Conservation (phyloP, 768 basidiomycete species). For the Phanerodontia chrysosporium region DNA sequence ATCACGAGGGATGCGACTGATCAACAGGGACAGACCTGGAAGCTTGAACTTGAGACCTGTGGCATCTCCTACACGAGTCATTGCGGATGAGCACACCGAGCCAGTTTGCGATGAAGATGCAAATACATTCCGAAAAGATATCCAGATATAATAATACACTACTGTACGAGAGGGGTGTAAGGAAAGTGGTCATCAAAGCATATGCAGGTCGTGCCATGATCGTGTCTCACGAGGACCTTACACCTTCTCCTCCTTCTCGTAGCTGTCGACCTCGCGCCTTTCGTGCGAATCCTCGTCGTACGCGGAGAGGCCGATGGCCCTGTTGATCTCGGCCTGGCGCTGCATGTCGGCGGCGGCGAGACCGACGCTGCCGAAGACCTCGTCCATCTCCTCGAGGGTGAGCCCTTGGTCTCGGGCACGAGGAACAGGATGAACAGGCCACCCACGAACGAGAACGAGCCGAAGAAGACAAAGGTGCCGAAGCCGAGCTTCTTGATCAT, state of each 20-base stretch:
- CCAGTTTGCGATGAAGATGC: too few species aligned
- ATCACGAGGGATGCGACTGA: too few species aligned
- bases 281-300: conserved; percentile 22
- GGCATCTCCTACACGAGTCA: too few species aligned
- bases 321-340: conserved; percentile 47
- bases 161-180: background rate
- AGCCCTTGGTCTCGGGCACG: conserved; percentile 75
- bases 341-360: conserved; percentile 53
- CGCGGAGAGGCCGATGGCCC: conserved; percentile 55
- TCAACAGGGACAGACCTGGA: too few species aligned
- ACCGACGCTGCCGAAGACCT: conserved; percentile 61
- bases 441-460: conserved; percentile 65
- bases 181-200: background rate
- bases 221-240: background rate
- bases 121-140: too few species aligned
- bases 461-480: conserved; percentile 77
- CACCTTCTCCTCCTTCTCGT: background rate
- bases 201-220: background rate
- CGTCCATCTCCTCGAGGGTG: conserved; percentile 77
- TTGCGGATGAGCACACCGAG: too few species aligned
- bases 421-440: conserved; percentile 63
- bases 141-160: background rate
- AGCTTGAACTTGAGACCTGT: too few species aligned
- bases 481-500: conserved; percentile 64
- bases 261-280: conserved; percentile 7